Evolutionary conservation across 1,284 basidiomycete genomes (phyloP).

Genomic region (Leccinum fallax): DNA sequence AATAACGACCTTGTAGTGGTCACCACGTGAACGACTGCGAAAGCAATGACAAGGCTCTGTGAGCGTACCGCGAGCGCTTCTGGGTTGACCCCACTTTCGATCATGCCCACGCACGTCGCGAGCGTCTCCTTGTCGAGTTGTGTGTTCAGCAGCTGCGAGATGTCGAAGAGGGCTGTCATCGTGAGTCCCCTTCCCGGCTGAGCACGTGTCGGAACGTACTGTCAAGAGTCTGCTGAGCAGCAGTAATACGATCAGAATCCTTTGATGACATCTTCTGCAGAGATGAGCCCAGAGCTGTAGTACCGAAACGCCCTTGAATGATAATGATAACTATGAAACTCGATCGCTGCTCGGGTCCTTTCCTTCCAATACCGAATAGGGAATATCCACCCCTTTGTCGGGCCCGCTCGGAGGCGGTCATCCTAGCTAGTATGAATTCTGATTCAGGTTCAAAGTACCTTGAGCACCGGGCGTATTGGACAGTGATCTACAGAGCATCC

Average conservation of each 20-base stretch:
- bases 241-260: conserved; percentile 66
- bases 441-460: neutral
- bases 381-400: conserved; percentile 2
- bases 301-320: neutral
- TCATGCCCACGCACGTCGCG: conserved; percentile 80
- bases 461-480: neutral
- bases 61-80: conserved; percentile 79
- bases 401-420: neutral
- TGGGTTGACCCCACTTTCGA: conserved; percentile 84
- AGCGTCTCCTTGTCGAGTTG: conserved; percentile 82
- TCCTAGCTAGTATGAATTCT: neutral
- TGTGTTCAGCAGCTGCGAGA: conserved; percentile 82
- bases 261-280: conserved; percentile 49
- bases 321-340: neutral
- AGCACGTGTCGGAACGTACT: conserved; percentile 50
- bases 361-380: conserved; percentile 3
- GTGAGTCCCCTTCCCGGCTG: conserved; percentile 7
- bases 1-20: conserved; percentile 60
- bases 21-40: conserved; percentile 5
- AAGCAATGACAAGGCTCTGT: neutral
- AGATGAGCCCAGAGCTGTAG: neutral
- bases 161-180: conserved; percentile 70
- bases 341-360: neutral
- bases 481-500: neutral
- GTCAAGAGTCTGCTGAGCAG: conserved; percentile 79